Conservation (phyloP, 2,329 filamentous ascomycete species). For the Colletotrichum neosansevieriae region DNA sequence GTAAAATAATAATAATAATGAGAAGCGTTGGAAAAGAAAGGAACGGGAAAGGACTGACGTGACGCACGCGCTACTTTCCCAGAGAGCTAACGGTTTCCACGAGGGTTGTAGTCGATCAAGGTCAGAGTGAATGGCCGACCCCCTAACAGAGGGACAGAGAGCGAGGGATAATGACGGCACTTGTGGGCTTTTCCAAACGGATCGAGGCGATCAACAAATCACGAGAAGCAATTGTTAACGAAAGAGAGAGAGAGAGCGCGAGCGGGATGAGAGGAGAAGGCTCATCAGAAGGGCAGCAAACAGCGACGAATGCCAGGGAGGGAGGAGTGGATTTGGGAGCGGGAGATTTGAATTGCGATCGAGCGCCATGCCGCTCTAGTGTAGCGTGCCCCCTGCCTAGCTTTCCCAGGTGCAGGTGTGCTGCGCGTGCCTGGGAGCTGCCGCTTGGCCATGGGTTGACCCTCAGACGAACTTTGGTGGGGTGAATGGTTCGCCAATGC, state of each 20-base stretch:
- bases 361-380: conserved; percentile 33
- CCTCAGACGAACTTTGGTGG: conserved; percentile 36
- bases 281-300: neutral
- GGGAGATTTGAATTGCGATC: conserved; percentile 40
- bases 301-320: neutral
- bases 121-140: neutral
- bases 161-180: neutral
- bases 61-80: conserved; percentile 20
- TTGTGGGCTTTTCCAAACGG: conserved; percentile 2
- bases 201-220: conserved; percentile 10
- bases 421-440: neutral
- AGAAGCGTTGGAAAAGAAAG: conserved; percentile 17
- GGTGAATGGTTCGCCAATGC: conserved; percentile 31
- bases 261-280: conserved; percentile 12
- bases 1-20: conserved; percentile 3
- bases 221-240: conserved; percentile 12
- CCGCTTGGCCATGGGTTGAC: neutral
- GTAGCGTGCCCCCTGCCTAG: conserved; percentile 21
- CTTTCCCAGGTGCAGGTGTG: neutral
- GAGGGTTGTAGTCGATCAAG: conserved; percentile 29
- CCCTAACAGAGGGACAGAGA: neutral
- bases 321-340: neutral
- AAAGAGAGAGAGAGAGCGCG: conserved; percentile 15
- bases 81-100: conserved; percentile 31
- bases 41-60: conserved; percentile 32